Evolutionary conservation across 108 stramenopile genomes (phyloP).

Genomic region (Licmophora abbreviata): DNA sequence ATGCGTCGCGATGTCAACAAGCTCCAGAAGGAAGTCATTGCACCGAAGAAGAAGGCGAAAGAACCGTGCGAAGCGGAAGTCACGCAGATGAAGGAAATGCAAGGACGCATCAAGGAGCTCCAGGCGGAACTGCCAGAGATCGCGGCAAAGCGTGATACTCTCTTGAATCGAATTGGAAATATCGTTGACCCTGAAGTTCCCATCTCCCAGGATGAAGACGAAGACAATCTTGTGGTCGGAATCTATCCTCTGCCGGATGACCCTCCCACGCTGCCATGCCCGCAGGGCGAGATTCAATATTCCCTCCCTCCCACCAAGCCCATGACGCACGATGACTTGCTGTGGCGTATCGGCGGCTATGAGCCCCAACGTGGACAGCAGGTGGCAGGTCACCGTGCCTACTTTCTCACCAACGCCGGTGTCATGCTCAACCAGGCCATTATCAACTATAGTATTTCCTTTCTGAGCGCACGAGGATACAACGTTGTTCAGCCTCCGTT

Average conservation of each 20-base stretch:
- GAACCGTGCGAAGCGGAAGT: slow-evolving; percentile 80
- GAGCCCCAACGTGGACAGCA: slow-evolving; percentile 91
- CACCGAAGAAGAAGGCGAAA: slow-evolving; percentile 91
- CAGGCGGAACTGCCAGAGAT: slow-evolving; percentile 53
- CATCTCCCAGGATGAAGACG: slow-evolving; percentile 88
- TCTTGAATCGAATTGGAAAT: slow-evolving; percentile 92
- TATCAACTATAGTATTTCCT: slow-evolving; percentile 96
- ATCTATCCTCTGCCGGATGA: slow-evolving; percentile 60
- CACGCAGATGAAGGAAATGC: slow-evolving; percentile 79
- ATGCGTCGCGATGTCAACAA: slow-evolving; percentile 82
- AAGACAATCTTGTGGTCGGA: slow-evolving; percentile 84
- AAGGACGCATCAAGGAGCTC: slow-evolving; percentile 60
- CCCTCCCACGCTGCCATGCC: slow-evolving; percentile 48
- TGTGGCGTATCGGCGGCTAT: slow-evolving; percentile 97
- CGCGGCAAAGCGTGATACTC: slow-evolving; percentile 50
- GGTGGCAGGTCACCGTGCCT: slow-evolving; percentile 96
- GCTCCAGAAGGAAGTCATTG: slow-evolving; percentile 85
- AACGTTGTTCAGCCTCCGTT: slow-evolving; percentile 96
- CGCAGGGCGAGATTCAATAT: slow-evolving; percentile 51
- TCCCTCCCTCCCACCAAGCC: slow-evolving; percentile 75
- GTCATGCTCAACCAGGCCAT: slow-evolving; percentile 97
- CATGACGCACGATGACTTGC: slow-evolving; percentile 94
- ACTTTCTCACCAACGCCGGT: slow-evolving; percentile 97
- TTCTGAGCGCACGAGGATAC: slow-evolving; percentile 85
- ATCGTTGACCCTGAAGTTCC: slow-evolving; percentile 95